A percentile compares a stretch with the other conserved stretches of the same genome.
Conservation (phyloP, 805 yeast genomes). For the Soucietia sequanensis region DNA sequence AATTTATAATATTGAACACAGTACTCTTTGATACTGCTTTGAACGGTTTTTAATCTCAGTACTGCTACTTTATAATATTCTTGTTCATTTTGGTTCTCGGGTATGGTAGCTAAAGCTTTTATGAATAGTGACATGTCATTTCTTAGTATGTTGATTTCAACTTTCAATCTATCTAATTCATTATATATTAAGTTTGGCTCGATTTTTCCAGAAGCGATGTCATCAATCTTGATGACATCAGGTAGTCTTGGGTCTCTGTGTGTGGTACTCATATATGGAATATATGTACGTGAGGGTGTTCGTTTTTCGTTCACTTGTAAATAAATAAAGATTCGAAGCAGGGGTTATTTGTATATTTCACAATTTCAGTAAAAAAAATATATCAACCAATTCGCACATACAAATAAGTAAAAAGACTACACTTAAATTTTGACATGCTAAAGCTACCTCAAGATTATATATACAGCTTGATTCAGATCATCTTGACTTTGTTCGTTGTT, state of each 20-base stretch:
- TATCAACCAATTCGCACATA: no score
- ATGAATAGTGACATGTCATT: slow-evolving; percentile 40
- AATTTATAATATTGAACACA: slow-evolving; percentile 44
- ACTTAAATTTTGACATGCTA: no score
- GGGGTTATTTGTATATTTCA: no score
- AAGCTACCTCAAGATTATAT: no score
- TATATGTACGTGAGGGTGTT: no score
- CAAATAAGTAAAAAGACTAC: no score
- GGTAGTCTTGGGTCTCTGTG: slow-evolving; percentile 19
- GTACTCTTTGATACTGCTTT: slow-evolving; percentile 40
- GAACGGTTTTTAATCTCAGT: slow-evolving; percentile 35
- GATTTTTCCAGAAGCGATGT: slow-evolving; percentile 41
- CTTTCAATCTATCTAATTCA: slow-evolving; percentile 40
- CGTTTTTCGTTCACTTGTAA: no score
- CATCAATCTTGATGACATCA: slow-evolving; percentile 40
- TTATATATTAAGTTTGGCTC: slow-evolving; percentile 42
- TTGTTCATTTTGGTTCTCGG: slow-evolving; percentile 29
- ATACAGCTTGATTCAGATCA: no score
- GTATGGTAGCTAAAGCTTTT: slow-evolving; percentile 35
- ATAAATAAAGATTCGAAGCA: no score
- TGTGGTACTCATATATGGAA: slow-evolving; percentile 2
- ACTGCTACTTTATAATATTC: slow-evolving; percentile 38
- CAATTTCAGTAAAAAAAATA: no score
- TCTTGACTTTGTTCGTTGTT: slow-evolving; percentile 13
- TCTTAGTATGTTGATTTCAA: slow-evolving; percentile 41